These are phyloP conservation scores for Solidago caesia DNA, from an alignment of 129 eudicot genomes.

Conservation along the genomic window DNA sequence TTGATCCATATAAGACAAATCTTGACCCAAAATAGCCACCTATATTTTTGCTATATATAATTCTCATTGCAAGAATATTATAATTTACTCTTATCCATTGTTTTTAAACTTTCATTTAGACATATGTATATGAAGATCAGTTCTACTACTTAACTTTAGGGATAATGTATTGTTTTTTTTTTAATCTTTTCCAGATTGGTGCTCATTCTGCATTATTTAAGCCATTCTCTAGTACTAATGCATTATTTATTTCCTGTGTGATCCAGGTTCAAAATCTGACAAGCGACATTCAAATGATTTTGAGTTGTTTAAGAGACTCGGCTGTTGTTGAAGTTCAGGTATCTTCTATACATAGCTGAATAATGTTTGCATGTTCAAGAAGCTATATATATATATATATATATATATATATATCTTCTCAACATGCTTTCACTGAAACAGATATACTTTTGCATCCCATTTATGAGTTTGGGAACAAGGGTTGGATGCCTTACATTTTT, in stretches of 20 bases:
- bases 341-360: neutral
- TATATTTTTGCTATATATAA: neutral
- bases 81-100: no score
- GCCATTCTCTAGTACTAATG: neutral
- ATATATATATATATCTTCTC: neutral
- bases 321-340: constrained; percentile 68
- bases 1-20: neutral
- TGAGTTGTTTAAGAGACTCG: constrained; percentile 49
- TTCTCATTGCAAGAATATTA: neutral
- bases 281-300: constrained; percentile 39
- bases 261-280: constrained; percentile 59
- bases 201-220: no score
- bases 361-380: neutral
- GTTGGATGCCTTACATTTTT: no score
- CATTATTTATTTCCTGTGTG: neutral
- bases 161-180: no score
- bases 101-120: no score
- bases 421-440: neutral
- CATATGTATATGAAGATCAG: neutral
- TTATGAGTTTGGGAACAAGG: no score
- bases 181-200: no score
- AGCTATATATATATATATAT: neutral
- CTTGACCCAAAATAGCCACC: neutral
- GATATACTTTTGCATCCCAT: neutral
- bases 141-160: no score